phyloP scores from a whole-genome alignment of 2,329 filamentous ascomycete genomes.

The Exophiala xenobiotica region DNA sequence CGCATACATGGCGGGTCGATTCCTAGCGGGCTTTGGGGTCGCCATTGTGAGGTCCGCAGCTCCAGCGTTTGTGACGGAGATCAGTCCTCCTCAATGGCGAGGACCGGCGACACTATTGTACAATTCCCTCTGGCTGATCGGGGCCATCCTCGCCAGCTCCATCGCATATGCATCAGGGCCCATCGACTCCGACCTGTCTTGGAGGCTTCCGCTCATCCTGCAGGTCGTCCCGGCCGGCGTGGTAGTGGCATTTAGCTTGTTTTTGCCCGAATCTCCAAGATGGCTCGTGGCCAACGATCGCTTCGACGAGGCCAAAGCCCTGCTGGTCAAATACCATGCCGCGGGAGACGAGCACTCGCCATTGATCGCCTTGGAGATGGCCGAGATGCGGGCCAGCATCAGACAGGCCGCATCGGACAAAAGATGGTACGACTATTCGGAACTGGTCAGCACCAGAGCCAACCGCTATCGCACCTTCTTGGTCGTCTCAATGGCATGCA shows the following conservation, averaged over 20 bases:
- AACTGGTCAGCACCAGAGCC: neutral
- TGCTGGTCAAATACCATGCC: constrained; percentile 30
- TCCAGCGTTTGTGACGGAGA: constrained; percentile 55
- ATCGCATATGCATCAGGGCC: constrained; percentile 13
- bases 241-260: neutral
- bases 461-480: neutral
- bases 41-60: constrained; percentile 49
- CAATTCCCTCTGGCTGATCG: constrained; percentile 35
- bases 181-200: constrained; percentile 34
- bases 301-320: constrained; percentile 24
- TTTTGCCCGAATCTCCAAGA: neutral
- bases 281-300: neutral
- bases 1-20: constrained; percentile 51
- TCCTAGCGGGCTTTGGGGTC: constrained; percentile 42
- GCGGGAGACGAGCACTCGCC: neutral
- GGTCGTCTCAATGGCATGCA: neutral
- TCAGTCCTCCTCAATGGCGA: constrained; percentile 41
- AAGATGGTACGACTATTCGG: neutral
- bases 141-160: constrained; percentile 31
- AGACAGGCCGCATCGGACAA: neutral
- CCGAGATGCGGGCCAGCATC: neutral
- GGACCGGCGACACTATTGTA: constrained; percentile 45
- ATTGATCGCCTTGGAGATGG: neutral
- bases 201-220: neutral
- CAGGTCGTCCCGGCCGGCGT: neutral